Conservation (phyloP, 345 rosid genomes). For the Syzygium grande region DNA sequence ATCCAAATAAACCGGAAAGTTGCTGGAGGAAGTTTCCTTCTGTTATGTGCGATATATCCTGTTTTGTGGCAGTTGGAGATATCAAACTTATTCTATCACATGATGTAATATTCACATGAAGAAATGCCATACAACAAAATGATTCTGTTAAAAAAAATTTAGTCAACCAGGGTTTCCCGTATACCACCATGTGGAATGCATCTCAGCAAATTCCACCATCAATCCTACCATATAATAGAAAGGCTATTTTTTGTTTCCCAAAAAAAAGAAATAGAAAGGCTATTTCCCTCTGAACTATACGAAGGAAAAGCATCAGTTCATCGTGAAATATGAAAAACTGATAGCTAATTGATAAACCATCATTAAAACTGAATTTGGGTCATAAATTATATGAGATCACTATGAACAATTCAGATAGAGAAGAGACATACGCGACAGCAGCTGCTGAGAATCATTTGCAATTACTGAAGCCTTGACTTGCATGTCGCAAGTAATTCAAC, state of each 20-base stretch:
- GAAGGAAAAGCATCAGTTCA: neutral
- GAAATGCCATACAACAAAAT: neutral
- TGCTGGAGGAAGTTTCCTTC: neutral
- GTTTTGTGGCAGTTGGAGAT: neutral
- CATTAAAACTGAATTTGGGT: neutral
- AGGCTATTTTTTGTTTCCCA: too few species aligned
- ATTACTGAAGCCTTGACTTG: neutral
- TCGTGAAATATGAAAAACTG: neutral
- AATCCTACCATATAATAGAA: neutral
- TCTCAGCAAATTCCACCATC: neutral
- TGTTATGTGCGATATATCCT: neutral
- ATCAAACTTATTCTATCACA: neutral
- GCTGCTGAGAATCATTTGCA: neutral
- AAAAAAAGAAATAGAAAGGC: neutral
- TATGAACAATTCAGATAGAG: neutral
- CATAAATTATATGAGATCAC: neutral
- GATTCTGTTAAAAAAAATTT: neutral
- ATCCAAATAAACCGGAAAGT: neutral
- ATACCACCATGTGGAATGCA: neutral
- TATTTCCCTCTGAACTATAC: neutral
- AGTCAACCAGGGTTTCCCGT: neutral
- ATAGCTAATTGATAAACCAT: neutral
- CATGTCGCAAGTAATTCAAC: neutral
- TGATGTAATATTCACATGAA: neutral
- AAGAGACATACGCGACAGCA: neutral